Conservation (phyloP, 2,329 filamentous ascomycete genomes). For the Pestalotiopsis fici region DNA sequence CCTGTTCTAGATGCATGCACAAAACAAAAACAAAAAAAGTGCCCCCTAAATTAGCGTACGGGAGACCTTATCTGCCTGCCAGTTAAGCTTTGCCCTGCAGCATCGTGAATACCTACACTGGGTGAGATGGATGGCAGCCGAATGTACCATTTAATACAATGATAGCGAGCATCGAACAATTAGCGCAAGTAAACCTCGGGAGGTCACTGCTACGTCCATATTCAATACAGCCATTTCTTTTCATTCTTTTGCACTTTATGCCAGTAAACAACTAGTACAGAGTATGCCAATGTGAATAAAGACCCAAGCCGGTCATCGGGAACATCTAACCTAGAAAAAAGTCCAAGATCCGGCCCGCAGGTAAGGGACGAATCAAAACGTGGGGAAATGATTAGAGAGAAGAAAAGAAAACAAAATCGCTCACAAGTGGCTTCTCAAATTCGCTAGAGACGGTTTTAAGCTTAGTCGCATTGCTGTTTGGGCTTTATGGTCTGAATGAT, state of each 20-base stretch:
- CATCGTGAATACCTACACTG: background rate
- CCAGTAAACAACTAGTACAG: no score
- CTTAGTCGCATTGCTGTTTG: background rate
- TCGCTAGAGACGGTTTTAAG: background rate
- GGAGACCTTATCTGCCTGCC: background rate
- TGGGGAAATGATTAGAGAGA: background rate
- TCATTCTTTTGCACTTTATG: no score
- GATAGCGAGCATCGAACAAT: no score
- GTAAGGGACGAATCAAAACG: background rate
- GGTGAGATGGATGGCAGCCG: background rate
- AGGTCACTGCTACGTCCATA: no score
- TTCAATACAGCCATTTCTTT: no score
- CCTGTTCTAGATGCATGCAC: background rate
- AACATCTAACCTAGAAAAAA: background rate
- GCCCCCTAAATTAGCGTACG: background rate
- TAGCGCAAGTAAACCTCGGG: no score
- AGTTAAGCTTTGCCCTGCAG: background rate
- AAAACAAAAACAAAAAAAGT: background rate
- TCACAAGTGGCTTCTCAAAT: background rate
- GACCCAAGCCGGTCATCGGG: no score
- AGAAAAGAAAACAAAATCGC: background rate
- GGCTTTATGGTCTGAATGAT: background rate
- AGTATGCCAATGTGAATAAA: no score
- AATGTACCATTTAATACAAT: background rate
- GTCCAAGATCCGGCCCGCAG: background rate